Evolutionary conservation across 495 filamentous ascomycete species (phyloP), one percentile per base, ranked within the genome.

Genomic region (Parmelia sp.): DNA sequence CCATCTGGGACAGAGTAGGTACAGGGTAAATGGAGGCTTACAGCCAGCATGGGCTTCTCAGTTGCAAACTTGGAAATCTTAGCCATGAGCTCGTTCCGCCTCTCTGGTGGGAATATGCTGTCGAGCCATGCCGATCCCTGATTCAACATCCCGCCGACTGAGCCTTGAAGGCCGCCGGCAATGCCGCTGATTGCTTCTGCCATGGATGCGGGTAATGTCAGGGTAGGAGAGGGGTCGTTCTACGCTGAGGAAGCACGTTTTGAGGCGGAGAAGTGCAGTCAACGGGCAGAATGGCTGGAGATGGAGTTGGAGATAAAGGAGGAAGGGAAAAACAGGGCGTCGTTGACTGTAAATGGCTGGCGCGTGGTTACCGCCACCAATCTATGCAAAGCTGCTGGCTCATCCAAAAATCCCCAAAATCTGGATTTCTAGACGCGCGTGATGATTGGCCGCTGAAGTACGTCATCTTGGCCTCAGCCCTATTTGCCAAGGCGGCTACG

Each of bases 11-110:
- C 21, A 23, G 55, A 47, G 21, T 10, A 8, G 2, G 29, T 23
- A n/a, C 10, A n/a, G 33, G n/a, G 37, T 9, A 21, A 35, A 44
- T n/a, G 19, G 58, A 27, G 11, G 19, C 69, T 31, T 62, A 71
- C 70, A 39, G 70, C 70, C 49, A 71, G 60, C 63, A 62, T 64
- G 15, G 70, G 70, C 56, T 68, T 71, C 55, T 71, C 70, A 27
- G 53, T 68, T n/a, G 67, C 67, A 49, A 71, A 71, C 25, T 71
- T 67, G n/a, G 68, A 63, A 35, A 71, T 62, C 47, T 67, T 70
- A 15, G 70, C 70, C 60, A 66, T 51, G 33, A 71, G 70, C 62
- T 71, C 68, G 57, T 69, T 68, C n/a, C 70, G 68, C 45, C 51
- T 68, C 39, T 71, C 70, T 4, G 70, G 70, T 23, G 70, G 70